Percentiles rank a stretch among this genome's conserved stretches.
Evolutionary conservation across 495 filamentous ascomycete genomes (phyloP).

Genomic region (Gamarada debralockiae): DNA sequence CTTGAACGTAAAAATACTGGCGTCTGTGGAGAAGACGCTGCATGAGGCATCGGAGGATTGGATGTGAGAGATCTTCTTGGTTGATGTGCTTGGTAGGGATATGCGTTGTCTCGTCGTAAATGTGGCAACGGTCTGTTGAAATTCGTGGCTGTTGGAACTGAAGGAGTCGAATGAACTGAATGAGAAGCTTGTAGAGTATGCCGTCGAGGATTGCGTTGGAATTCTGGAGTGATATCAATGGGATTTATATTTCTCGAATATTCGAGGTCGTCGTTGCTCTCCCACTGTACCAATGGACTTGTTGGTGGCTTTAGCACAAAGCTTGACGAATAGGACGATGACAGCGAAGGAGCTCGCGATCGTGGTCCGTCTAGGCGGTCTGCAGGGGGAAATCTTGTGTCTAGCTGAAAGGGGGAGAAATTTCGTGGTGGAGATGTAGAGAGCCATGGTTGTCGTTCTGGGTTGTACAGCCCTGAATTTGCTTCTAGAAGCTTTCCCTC

Average conservation of each 20-base stretch:
- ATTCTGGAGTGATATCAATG: slow-evolving; percentile 21
- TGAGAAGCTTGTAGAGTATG: slow-evolving; percentile 28
- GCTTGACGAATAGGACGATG: slow-evolving; percentile 72
- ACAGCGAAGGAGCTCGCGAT: slow-evolving; percentile 59
- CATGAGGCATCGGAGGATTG: slow-evolving; percentile 23
- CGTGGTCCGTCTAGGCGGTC: slow-evolving; percentile 12
- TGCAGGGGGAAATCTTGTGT: slow-evolving; percentile 24
- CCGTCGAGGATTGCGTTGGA: slow-evolving; percentile 15
- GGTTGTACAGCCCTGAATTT: slow-evolving; percentile 20
- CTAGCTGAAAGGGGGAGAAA: slow-evolving; percentile 35
- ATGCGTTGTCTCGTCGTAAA: slow-evolving; percentile 28
- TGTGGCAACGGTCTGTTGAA: slow-evolving; percentile 24
- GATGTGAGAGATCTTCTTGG: slow-evolving; percentile 65
- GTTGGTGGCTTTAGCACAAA: slow-evolving; percentile 87
- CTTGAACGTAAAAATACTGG: slow-evolving; percentile 54
- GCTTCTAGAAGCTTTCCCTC: slow-evolving; percentile 13
- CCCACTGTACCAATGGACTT: slow-evolving; percentile 86
- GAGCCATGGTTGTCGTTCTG: slow-evolving; percentile 24
- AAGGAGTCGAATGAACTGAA: slow-evolving; percentile 24
- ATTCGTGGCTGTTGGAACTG: slow-evolving; percentile 11
- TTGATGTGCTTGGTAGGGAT: slow-evolving; percentile 64
- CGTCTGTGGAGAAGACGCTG: slow-evolving; percentile 58
- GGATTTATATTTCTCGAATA: slow-evolving; percentile 45
- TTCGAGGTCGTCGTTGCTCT: slow-evolving; percentile 81
- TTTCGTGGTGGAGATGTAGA: slow-evolving; percentile 44